Base-by-base conservation (phyloP, 805 yeast genomes). In the Hanseniaspora thailandica region DNA sequence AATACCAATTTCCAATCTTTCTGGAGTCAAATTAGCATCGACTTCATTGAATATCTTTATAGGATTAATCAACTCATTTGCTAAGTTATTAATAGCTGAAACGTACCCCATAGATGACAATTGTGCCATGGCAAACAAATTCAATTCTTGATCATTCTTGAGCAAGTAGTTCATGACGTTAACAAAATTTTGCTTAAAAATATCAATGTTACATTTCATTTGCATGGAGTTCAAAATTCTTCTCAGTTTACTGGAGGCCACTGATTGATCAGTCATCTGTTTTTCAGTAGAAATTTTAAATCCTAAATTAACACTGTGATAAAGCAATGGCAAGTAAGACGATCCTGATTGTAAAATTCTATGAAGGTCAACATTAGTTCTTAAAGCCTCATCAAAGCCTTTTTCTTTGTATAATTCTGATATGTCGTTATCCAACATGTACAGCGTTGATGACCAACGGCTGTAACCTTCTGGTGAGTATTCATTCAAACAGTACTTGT, bases 131-230 rank as follows among this genome's bases (percentile, higher is more conserved):
- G 54, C 47, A 50, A 50, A 50, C 4, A 43, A 17, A 43, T 50
- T 50, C 19, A 50, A 28, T 12, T 22, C 19, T 15, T 20, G 5
- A 10, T 41, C 47, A 7, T 34, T 19, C 7, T 39, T 40, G 9
- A n/a, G 9, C 28, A 25, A 34, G 20, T 34, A 50, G n/a, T 50
- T 50, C 47, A 50, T 43, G 8, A 50, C 34, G n/a, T 50, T 50
- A 12, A 50, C 36, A 43, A 50, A 50, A 28, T 50, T 50, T 35
- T 50, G 54, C 10, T 50, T 41, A 20, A 49, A 50, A 8, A 50
- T 43, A 7, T 25, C 36, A n/a, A 50, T 43, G 25, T 50, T 43
- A 7, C 31, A 25, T 19, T 33, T 39, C 26, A 50, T 26, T 13
- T 31, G 36, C 28, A 43, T 26, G 4, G 26, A 6, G 12, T 50